These are phyloP conservation scores for Dothistroma septosporum DNA, from an alignment of 2,329 filamentous ascomycete species.

Conservation along the genomic window DNA sequence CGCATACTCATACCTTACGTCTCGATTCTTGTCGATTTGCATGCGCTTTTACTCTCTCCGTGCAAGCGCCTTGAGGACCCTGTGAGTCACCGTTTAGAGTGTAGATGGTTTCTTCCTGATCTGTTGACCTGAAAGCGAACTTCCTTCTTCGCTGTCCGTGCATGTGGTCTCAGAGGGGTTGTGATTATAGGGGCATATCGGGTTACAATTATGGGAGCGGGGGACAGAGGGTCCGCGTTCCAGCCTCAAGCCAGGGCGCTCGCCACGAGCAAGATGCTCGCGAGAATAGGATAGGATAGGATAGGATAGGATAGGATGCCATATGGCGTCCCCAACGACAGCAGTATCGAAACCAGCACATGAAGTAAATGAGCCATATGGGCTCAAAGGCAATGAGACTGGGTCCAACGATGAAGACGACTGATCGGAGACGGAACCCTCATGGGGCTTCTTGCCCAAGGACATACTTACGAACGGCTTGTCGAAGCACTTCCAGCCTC, in stretches of 20 bases:
- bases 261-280: neutral
- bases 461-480: slow-evolving; percentile 8
- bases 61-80: neutral
- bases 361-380: neutral
- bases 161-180: neutral
- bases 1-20: neutral
- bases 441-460: neutral
- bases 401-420: neutral
- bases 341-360: neutral
- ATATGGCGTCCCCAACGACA: neutral
- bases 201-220: neutral
- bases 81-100: neutral
- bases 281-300: too few species aligned
- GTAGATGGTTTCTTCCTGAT: neutral
- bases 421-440: neutral
- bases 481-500: slow-evolving; percentile 61
- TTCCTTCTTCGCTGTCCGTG: neutral
- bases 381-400: neutral
- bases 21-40: neutral
- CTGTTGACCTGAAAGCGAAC: neutral
- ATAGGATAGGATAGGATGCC: too few species aligned
- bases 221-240: neutral
- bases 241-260: neutral
- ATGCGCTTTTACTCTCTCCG: neutral
- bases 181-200: neutral